Percentiles rank a stretch among this genome's conserved stretches.
These are phyloP conservation scores for Agaricus blazei DNA, from an alignment of 768 basidiomycete genomes.

Conservation along the genomic window DNA sequence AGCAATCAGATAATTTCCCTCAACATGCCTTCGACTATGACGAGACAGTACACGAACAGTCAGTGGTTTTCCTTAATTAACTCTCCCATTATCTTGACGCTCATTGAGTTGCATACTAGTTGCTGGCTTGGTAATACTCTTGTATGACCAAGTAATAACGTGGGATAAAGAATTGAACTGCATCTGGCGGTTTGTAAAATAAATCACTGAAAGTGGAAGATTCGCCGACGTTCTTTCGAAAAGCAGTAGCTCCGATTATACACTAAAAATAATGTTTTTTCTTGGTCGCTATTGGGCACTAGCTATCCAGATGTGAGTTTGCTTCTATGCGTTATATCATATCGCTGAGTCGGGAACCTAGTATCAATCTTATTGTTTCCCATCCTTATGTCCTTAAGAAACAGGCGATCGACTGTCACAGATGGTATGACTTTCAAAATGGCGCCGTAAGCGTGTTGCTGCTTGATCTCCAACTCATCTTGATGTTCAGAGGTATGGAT, in stretches of 20 bases:
- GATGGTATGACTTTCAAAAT: neutral
- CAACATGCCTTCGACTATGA: neutral
- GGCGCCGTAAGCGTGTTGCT: neutral
- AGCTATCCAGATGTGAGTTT: neutral
- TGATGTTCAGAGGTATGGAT: neutral
- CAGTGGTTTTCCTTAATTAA: neutral
- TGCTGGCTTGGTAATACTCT: neutral
- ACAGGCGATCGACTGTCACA: neutral
- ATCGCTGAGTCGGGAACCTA: neutral
- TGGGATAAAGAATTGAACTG: slow-evolving; percentile 1
- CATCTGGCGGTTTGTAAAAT: neutral
- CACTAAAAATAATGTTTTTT: neutral
- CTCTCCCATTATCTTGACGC: neutral
- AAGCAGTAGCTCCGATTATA: neutral
- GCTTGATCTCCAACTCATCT: neutral
- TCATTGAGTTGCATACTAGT: neutral
- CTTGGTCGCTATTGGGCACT: neutral
- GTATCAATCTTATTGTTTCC: neutral
- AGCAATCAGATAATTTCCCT: neutral
- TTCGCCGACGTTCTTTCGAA: too few species aligned
- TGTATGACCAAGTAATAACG: slow-evolving; percentile 3
- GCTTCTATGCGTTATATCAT: neutral
- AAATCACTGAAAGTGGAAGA: too few species aligned
- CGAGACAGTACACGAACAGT: slow-evolving; percentile 2
- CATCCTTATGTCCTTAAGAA: neutral